Evolutionary conservation across 257 asterid genomes (phyloP), one percentile per base, ranked within the genome.

Genomic region (Capsicum baccatum): DNA sequence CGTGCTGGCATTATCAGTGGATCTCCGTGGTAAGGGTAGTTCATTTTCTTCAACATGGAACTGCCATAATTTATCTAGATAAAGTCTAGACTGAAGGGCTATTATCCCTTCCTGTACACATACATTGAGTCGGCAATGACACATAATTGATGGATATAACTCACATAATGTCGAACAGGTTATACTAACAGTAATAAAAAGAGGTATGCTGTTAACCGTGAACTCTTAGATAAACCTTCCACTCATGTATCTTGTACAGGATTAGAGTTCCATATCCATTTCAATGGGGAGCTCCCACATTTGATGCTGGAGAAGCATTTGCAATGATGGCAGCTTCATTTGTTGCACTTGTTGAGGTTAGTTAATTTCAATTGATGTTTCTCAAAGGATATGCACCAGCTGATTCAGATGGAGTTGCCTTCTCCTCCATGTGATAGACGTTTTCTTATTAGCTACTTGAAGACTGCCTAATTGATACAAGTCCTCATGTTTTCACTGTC

Each of bases 271-370:
- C 98, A 0, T 96, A 92, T 83, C 99, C 98, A 6, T 96, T 96
- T 84, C 99, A 96, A 84, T 94, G 98, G 98, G 99, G 99, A 58
- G 92, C 98, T 82, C 98, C 98, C 8, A 90, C 94, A 63, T 96
- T 96, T 84, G 42, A 93, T 87, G 99, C 96, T 17, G 99, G 99
- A 79, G 99, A 94, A 90, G 88, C 98, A 55, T 96, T 96, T 66
- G 98, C 99, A 83, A 96, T 96, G 99, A 96, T 96, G 99, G 94
- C 93, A 7, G 90, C 97, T 88, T 89, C 98, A 48, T 92, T 96
- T 85, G 98, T 96, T 79, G 86, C 98, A 79, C 97, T 96, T 56
- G 95, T 96, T 86, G 98, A 96, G 97, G 99, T 94, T 39, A 58
- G 81, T 26, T 12, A 58, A 83, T 54, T 39, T 80, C 19, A 17